These are phyloP conservation scores for Caryopteris hybrid DNA, from an alignment of 305 asterid species.

Conservation along the genomic window DNA sequence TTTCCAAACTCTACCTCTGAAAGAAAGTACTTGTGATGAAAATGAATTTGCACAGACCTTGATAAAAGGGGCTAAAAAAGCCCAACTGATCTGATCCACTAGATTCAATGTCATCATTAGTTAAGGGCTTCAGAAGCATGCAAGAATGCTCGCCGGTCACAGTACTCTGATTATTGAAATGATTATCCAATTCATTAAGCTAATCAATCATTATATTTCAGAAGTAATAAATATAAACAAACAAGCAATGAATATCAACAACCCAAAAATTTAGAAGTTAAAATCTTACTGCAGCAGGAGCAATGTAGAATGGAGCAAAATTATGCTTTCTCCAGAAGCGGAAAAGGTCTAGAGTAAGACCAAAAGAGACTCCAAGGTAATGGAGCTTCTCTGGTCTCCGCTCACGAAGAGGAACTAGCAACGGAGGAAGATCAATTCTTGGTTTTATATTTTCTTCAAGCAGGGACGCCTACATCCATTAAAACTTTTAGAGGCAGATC, in stretches of 20 bases:
- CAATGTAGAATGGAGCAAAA: slow-evolving; percentile 85
- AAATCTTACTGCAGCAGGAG: slow-evolving; percentile 59
- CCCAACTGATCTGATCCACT: slow-evolving; percentile 56
- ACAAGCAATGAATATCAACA: background rate
- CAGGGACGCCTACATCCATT: slow-evolving; percentile 58
- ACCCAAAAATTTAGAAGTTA: background rate
- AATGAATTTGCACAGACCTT: slow-evolving; percentile 40
- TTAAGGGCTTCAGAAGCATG: slow-evolving; percentile 80
- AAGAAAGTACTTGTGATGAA: background rate
- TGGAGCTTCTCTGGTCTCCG: slow-evolving; percentile 87
- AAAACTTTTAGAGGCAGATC: background rate
- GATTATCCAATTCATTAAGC: slow-evolving; percentile 12
- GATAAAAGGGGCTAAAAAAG: slow-evolving; percentile 61
- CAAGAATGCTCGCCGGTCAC: slow-evolving; percentile 90
- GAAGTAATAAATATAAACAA: background rate
- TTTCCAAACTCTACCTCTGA: background rate
- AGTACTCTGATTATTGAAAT: slow-evolving; percentile 42
- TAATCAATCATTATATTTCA: slow-evolving; percentile 4
- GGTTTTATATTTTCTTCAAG: slow-evolving; percentile 79
- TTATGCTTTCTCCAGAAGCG: slow-evolving; percentile 89
- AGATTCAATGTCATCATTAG: slow-evolving; percentile 66
- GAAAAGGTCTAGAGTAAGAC: slow-evolving; percentile 81
- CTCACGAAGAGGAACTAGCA: slow-evolving; percentile 81
- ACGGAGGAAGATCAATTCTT: slow-evolving; percentile 69
- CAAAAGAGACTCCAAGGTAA: slow-evolving; percentile 87